These are phyloP conservation scores for Themeda triandra DNA, from an alignment of 176 grass and related monocot species.

Conservation along the genomic window DNA sequence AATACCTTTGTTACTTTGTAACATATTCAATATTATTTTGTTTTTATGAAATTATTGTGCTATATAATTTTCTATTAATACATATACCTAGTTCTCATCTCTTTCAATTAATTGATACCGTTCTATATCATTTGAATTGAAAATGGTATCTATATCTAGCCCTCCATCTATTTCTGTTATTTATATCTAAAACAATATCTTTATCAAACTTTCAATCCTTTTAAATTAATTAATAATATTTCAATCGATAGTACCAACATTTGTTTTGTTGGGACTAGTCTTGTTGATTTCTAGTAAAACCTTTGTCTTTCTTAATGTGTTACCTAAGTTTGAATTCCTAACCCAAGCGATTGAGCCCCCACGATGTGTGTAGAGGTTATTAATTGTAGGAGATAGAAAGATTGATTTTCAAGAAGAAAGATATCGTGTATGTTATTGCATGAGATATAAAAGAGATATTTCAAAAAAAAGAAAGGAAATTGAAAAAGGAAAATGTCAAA, in stretches of 20 bases:
- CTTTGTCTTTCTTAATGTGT: not conserved
- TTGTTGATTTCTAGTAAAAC: not conserved
- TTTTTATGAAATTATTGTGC: not conserved
- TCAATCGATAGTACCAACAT: not conserved
- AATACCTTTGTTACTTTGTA: not conserved
- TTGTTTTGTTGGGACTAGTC: not conserved
- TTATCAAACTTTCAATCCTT: not conserved
- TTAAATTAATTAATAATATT: not conserved
- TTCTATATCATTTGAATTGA: not conserved
- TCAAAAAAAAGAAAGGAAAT: not conserved
- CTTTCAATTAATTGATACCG: not conserved
- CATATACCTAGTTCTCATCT: too few relatives aligned
- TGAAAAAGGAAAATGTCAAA: not conserved
- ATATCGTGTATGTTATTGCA: not conserved
- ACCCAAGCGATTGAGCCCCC: not conserved
- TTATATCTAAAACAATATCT: not conserved
- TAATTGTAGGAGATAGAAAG: not conserved
- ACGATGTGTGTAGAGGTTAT: not conserved
- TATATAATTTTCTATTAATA: too few relatives aligned
- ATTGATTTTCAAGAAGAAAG: not conserved
- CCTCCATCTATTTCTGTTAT: not conserved
- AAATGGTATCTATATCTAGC: not conserved
- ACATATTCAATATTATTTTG: not conserved
- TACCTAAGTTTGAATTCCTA: not conserved
- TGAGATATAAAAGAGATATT: not conserved